Base-by-base conservation (phyloP, 371 early-diverging fungal genomes). In the Mortierella sp. region DNA sequence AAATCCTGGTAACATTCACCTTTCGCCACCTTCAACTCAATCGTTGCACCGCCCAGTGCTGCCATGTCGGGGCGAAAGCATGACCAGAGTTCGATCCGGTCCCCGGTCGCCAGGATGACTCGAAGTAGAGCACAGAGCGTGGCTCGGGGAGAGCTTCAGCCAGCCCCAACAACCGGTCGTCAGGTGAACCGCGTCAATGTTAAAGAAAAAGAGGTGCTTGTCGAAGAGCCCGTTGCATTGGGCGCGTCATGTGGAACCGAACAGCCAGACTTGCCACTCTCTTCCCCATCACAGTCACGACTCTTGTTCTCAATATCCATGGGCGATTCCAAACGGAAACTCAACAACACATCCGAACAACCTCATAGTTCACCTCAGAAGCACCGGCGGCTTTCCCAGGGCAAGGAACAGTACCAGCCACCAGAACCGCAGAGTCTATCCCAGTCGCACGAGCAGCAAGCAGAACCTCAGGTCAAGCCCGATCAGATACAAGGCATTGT, bases 241-340 rank as follows among this genome's bases (percentile, higher is more conserved):
- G 56, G 43, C 41, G 58, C 41, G 43, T 21, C 41, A 11, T 41
- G 11, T 10, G 68, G 54, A 51, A 18, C 46, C 2, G 11, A 12
- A 29, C 29, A 72, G 7, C 35, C 49, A 35, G 49, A 10, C 12
- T 8, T 32, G 29, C 43, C 16, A 16, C 46, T 14, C 14, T 29
- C 49, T 8, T 51, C 72, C 27, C 79, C 56, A 12, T 60, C 32
- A 3, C 81, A 55, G 14, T 55, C 74, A 12, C 74, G 74, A 54
- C 43, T 81, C 7, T 14, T 73, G 12, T 77, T 81, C n/a, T 70
- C 81, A 27, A 74, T 76, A 48, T 77, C 81, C 3, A 56, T 79
- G 32, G 32, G 10, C 21, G 70, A 48, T 18, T 63, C 63, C 29
- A 80, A 80, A 44, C 75, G 79, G 49, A 41, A 68, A 14, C 48